phyloP scores from a whole-genome alignment of 345 rosid genomes.

The Trapa incisa region DNA sequence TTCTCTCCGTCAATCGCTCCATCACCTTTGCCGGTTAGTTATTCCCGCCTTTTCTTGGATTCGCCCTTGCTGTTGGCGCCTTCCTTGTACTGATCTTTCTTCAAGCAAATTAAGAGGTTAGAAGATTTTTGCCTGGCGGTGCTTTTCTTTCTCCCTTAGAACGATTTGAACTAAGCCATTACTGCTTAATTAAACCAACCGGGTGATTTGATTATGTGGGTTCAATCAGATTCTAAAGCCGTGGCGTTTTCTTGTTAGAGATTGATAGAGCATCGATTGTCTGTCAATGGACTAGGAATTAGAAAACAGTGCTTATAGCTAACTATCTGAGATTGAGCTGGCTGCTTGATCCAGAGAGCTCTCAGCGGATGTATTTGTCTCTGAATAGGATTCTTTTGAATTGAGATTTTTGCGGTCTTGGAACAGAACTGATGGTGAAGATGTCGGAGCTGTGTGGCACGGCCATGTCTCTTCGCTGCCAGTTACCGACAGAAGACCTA shows the following conservation, averaged over 20 bases:
- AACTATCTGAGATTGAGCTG: no score
- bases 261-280: not conserved
- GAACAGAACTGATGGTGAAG: constrained; percentile 64
- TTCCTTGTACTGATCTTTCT: no score
- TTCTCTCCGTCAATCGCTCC: constrained; percentile 68
- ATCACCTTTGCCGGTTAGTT: constrained; percentile 55
- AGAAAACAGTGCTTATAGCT: not conserved
- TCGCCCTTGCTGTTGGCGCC: not conserved
- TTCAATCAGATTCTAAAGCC: no score
- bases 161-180: no score
- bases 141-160: no score
- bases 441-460: constrained; percentile 53
- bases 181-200: no score
- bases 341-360: not conserved
- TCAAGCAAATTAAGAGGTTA: no score
- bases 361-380: not conserved
- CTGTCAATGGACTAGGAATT: not conserved
- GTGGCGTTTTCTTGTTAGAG: no score
- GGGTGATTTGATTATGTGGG: no score
- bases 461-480: constrained; percentile 57
- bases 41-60: not conserved
- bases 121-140: no score
- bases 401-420: constrained; percentile 5
- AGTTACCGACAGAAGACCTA: constrained; percentile 73
- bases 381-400: not conserved